These are phyloP conservation scores for Fusarium sororula DNA, from an alignment of 2,329 filamentous ascomycete genomes.

Conservation along the genomic window DNA sequence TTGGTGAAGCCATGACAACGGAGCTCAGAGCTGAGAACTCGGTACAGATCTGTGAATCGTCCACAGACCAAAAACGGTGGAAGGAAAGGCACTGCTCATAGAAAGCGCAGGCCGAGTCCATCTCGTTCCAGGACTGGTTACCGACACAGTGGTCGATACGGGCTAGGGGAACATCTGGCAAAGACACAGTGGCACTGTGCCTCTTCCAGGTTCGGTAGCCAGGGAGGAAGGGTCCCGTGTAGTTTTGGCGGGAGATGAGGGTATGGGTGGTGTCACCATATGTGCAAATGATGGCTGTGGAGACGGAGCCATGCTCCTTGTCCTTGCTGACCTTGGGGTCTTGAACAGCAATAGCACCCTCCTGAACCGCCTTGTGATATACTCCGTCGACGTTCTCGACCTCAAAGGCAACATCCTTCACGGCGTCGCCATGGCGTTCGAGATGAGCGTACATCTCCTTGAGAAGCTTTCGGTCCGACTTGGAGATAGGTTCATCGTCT, in stretches of 20 bases:
- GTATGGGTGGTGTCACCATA: slow-evolving; percentile 98
- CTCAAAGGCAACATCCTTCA: slow-evolving; percentile 95
- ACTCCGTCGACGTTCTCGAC: slow-evolving; percentile 89
- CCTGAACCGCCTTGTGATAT: slow-evolving; percentile 75
- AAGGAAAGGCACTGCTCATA: slow-evolving; percentile 92
- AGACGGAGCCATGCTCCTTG: slow-evolving; percentile 71
- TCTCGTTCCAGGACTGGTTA: slow-evolving; percentile 95
- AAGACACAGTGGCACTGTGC: slow-evolving; percentile 49
- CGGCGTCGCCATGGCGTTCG: slow-evolving; percentile 88
- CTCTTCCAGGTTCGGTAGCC: slow-evolving; percentile 72
- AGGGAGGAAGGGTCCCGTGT: slow-evolving; percentile 82
- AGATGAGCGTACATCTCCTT: slow-evolving; percentile 83
- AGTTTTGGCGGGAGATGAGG: slow-evolving; percentile 76
- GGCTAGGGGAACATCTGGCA: slow-evolving; percentile 73
- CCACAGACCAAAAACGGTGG: slow-evolving; percentile 97
- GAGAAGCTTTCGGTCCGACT: slow-evolving; percentile 72
- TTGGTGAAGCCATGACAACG: slow-evolving; percentile 88
- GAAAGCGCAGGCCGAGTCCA: slow-evolving; percentile 72
- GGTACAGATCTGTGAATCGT: slow-evolving; percentile 91
- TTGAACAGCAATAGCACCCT: slow-evolving; percentile 70
- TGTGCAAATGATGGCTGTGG: slow-evolving; percentile 83
- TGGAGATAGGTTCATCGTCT: slow-evolving; percentile 67
- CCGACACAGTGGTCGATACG: slow-evolving; percentile 97
- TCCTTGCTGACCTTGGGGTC: slow-evolving; percentile 65
- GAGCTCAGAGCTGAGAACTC: slow-evolving; percentile 89